A percentile compares a stretch with the other conserved stretches of the same genome.
These are phyloP conservation scores for Agaricus sinodeliciosus DNA, from an alignment of 768 basidiomycete species.

Conservation along the genomic window DNA sequence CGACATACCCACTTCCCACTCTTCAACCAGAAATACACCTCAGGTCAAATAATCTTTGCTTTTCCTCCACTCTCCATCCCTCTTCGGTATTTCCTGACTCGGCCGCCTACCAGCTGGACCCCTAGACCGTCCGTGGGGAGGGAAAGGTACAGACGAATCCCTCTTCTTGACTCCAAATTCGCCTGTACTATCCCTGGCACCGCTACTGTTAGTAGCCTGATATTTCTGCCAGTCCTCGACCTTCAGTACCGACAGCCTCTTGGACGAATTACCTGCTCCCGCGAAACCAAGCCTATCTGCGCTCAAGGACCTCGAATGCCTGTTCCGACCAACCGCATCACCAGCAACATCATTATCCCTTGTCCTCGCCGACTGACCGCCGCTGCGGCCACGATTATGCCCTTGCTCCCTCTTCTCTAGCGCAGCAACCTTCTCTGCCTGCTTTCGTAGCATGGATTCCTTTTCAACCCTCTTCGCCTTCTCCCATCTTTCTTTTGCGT, in stretches of 20 bases:
- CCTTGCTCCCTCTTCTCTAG: slow-evolving; percentile 46
- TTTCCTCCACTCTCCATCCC: slow-evolving; percentile 23
- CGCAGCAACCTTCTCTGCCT: slow-evolving; percentile 61
- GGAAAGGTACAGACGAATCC: slow-evolving; percentile 52
- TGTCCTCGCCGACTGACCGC: slow-evolving; percentile 30
- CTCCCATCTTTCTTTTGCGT: slow-evolving; percentile 83
- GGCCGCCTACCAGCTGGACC: background rate
- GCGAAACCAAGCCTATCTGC: slow-evolving; percentile 49
- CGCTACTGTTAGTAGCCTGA: slow-evolving; percentile 41
- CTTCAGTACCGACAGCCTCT: slow-evolving; percentile 67
- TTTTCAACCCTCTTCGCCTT: slow-evolving; percentile 67
- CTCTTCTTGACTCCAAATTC: slow-evolving; percentile 21
- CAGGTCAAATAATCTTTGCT: slow-evolving; percentile 31
- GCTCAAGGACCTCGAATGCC: slow-evolving; percentile 50
- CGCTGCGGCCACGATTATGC: slow-evolving; percentile 22
- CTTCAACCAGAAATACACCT: slow-evolving; percentile 9
- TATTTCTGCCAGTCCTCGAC: slow-evolving; percentile 83
- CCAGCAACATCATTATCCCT: slow-evolving; percentile 26
- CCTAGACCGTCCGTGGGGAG: slow-evolving; percentile 22
- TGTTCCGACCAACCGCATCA: slow-evolving; percentile 18
- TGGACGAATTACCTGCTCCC: slow-evolving; percentile 41
- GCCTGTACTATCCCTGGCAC: slow-evolving; percentile 11
- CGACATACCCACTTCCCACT: background rate
- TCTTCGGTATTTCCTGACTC: slow-evolving; percentile 16
- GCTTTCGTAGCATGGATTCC: slow-evolving; percentile 63